Evolutionary conservation across 2,329 filamentous ascomycete genomes (phyloP).

Genomic region (Fusarium piperis): DNA sequence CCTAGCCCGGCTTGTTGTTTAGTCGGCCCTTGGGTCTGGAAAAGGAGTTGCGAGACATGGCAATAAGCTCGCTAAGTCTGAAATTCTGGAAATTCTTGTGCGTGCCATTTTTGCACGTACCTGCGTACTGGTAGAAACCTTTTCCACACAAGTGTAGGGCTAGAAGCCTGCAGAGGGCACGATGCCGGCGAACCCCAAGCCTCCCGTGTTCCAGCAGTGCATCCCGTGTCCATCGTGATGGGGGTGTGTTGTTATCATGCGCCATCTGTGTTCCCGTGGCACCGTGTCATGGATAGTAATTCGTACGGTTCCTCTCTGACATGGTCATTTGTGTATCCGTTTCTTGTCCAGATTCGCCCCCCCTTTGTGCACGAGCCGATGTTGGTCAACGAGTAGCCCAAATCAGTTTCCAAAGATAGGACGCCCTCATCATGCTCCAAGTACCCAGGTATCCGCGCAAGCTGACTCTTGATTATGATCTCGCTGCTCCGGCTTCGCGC

Average conservation of each 20-base stretch:
- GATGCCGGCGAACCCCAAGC: slow-evolving; percentile 31
- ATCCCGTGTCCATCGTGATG: slow-evolving; percentile 25
- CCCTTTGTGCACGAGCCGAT: slow-evolving; percentile 17
- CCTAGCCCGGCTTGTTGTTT: slow-evolving; percentile 25
- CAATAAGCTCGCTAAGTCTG: slow-evolving; percentile 12
- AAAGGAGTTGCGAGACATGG: slow-evolving; percentile 37
- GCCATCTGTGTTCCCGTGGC: slow-evolving; percentile 32
- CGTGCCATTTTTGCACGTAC: slow-evolving; percentile 34
- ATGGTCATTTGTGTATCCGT: slow-evolving; percentile 22
- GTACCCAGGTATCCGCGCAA: slow-evolving; percentile 5
- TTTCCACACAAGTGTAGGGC: slow-evolving; percentile 29
- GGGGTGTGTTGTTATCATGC: slow-evolving; percentile 36
- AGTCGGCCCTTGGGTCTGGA: slow-evolving; percentile 23
- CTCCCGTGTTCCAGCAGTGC: slow-evolving; percentile 30
- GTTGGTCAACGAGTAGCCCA: slow-evolving; percentile 27
- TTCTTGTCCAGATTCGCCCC: slow-evolving; percentile 19
- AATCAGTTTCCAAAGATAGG: slow-evolving; percentile 32
- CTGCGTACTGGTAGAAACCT: slow-evolving; percentile 23
- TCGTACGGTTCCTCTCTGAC: slow-evolving; percentile 32
- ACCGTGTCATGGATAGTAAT: slow-evolving; percentile 29
- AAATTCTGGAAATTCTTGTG: slow-evolving; percentile 26
- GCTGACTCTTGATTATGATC: slow-evolving; percentile 8
- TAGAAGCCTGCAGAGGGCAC: slow-evolving; percentile 30
- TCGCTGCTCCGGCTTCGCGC: slow-evolving; percentile 10
- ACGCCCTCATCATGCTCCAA: slow-evolving; percentile 7